Evolutionary conservation across 805 yeast species (phyloP).

Genomic region (Komagataella mondaviorum): DNA sequence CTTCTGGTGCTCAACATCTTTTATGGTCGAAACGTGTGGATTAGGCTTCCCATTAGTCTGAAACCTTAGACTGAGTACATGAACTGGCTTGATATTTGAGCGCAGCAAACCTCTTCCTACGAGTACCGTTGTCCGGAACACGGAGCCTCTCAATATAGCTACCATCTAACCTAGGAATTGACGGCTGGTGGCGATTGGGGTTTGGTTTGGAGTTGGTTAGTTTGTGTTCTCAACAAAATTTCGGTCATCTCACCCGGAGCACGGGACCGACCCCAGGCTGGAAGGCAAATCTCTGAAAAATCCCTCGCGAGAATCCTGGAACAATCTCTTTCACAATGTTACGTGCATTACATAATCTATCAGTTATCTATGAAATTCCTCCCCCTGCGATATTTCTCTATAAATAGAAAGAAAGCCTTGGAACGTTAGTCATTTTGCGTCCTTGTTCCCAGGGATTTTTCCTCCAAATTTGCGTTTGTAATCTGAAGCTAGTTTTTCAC

Average conservation of each 20-base stretch:
- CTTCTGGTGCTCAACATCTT: not conserved
- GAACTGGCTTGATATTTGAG: not conserved
- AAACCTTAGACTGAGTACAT: not conserved
- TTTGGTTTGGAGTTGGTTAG: not conserved
- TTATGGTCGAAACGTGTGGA: not conserved
- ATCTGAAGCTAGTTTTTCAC: not conserved
- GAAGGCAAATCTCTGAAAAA: not conserved
- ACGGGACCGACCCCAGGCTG: not conserved
- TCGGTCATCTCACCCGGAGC: not conserved
- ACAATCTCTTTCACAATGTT: not conserved
- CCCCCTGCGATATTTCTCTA: not conserved
- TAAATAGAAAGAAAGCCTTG: not conserved
- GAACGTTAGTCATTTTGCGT: not conserved
- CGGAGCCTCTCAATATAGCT: not conserved
- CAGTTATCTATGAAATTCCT: not conserved
- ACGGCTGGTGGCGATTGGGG: not conserved
- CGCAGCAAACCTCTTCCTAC: not conserved
- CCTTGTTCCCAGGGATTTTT: not conserved
- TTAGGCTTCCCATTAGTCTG: not conserved
- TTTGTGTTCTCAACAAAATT: not conserved
- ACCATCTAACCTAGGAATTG: not conserved
- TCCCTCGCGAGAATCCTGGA: not conserved
- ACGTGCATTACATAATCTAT: not conserved
- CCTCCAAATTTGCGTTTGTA: not conserved
- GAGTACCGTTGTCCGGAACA: not conserved